phyloP scores from a whole-genome alignment of 2,329 filamentous ascomycete species.

The Chalaropsis thielavioides region DNA sequence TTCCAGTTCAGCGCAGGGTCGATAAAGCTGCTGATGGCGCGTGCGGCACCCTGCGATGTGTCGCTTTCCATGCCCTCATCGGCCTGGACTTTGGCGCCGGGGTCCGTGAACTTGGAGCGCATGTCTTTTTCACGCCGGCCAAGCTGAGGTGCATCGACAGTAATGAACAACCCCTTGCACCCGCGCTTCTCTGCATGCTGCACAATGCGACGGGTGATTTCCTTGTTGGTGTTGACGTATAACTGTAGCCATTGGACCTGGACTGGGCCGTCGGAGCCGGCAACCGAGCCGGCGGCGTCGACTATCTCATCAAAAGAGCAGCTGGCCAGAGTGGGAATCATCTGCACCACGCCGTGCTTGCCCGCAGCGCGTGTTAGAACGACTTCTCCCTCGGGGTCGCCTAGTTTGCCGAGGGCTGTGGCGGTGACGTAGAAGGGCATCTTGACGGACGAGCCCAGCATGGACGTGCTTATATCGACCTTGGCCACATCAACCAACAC shows the following conservation, averaged over 20 bases:
- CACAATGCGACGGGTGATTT: constrained; percentile 79
- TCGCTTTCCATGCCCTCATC: constrained; percentile 54
- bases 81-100: constrained; percentile 67
- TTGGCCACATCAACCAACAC: constrained; percentile 80
- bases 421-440: constrained; percentile 95
- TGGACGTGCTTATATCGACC: constrained; percentile 76
- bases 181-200: constrained; percentile 81
- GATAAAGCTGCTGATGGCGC: constrained; percentile 93
- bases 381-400: constrained; percentile 86
- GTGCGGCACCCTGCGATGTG: constrained; percentile 77
- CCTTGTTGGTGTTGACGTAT: constrained; percentile 91
- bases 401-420: constrained; percentile 88
- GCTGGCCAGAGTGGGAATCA: constrained; percentile 94
- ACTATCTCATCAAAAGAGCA: constrained; percentile 97
- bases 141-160: constrained; percentile 90
- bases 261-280: constrained; percentile 36
- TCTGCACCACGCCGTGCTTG: constrained; percentile 85
- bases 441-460: constrained; percentile 74
- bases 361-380: constrained; percentile 70
- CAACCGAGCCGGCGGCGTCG: constrained; percentile 46
- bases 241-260: constrained; percentile 96
- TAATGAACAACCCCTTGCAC: constrained; percentile 95
- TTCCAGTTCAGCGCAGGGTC: constrained; percentile 88
- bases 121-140: constrained; percentile 95
- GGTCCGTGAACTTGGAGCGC: constrained; percentile 79